These are phyloP conservation scores for Paecilomyces sp. DNA, from an alignment of 2,329 filamentous ascomycete species.

Conservation along the genomic window DNA sequence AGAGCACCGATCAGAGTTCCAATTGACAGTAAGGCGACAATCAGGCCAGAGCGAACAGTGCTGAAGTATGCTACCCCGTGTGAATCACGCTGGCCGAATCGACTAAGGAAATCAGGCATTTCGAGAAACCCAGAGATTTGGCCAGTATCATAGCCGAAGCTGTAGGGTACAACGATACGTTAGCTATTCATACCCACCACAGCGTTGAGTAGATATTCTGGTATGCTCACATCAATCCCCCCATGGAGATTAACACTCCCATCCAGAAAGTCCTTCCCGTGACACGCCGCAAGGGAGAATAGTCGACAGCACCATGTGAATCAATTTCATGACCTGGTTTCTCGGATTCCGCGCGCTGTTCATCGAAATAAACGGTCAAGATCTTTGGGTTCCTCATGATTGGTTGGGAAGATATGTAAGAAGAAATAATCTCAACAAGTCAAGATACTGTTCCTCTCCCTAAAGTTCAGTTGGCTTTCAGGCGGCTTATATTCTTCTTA, in stretches of 20 bases:
- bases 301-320: background rate
- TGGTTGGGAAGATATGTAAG: background rate
- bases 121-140: background rate
- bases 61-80: background rate
- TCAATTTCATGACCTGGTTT: background rate
- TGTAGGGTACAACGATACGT: background rate
- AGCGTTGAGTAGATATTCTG: background rate
- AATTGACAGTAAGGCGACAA: conserved; percentile 12
- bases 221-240: background rate
- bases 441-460: background rate
- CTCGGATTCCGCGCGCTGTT: background rate
- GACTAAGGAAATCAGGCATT: background rate
- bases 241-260: background rate
- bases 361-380: background rate
- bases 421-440: background rate
- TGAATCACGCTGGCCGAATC: background rate
- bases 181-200: background rate
- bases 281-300: background rate
- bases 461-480: background rate
- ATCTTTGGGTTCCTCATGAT: background rate
- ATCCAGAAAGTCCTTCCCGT: background rate
- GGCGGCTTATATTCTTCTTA: background rate
- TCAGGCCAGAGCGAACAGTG: background rate
- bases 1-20: conserved; percentile 38
- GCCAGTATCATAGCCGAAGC: background rate